Base-by-base conservation (phyloP, 257 asterid genomes). In the Penstemon eatonii region DNA sequence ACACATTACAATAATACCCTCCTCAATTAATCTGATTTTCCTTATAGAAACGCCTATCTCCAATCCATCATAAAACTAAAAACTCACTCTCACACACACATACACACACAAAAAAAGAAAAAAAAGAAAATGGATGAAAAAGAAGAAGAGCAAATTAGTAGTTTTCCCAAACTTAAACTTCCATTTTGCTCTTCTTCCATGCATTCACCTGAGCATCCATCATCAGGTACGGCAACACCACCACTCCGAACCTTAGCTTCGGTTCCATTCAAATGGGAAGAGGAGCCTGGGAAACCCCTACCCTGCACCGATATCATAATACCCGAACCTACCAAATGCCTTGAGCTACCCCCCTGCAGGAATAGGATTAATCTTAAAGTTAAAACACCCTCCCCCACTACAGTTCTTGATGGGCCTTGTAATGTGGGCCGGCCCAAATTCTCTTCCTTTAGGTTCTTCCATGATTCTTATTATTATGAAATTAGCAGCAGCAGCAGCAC, bases 221-320 rank as follows among this genome's bases (percentile, higher is more conserved):
- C 89, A 38, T 83, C 89, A 33, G 82, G 87, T 0, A 72, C 65
- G 69, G 80, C 77, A 8, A 81, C 96, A 0, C 93, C 91, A 10
- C 96, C 94, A 0, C 64, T 83, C 4, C 86, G 64, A 66, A 66
- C 83, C 49, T 64, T 71, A 12, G 91, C 85, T 6, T 79, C 97
- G 3, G 76, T 91, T 19, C 97, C 97, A 5, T 91, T 91, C 78
- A 77, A 76, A 50, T 91, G 97, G 97, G 97, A 91, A 56, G 87
- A 86, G 54, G 74, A 79, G 42, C 97, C 97, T 10, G 97, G 96
- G 0, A 91, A 85, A 73, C 96, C 96, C 42, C 82, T 88, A 45
- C 94, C 82, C 43, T 78, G 84, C 63, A 59, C 89, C 55, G 40
- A 56, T 42, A 53, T 67, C 46, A 36, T 81, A 41, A 47, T 53